A percentile compares a stretch with the other conserved stretches of the same genome.
Evolutionary conservation across 352 stramenopile species (phyloP).

Genomic region (Pythium scleroteichum): DNA sequence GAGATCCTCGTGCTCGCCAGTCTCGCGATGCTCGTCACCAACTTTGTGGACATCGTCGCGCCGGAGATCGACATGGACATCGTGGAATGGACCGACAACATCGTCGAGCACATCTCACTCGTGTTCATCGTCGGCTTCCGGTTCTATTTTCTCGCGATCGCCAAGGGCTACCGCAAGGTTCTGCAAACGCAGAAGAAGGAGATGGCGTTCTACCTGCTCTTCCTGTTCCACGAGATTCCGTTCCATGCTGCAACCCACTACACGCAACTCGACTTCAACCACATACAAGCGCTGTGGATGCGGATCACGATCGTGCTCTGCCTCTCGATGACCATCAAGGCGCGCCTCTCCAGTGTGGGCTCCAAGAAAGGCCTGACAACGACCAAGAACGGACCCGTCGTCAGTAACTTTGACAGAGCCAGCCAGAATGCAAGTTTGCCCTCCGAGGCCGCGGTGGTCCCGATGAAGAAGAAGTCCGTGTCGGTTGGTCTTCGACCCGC

Average conservation of each 20-base stretch:
- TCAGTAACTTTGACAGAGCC: background rate
- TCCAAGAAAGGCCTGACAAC: conserved; percentile 5
- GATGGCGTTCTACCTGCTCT: conserved; percentile 7
- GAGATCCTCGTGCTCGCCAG: conserved; percentile 2
- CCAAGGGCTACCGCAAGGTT: conserved; percentile 17
- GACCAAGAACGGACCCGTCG: background rate
- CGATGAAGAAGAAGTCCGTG: too few species aligned
- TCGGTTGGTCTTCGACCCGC: too few species aligned
- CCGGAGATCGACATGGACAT: conserved; percentile 2
- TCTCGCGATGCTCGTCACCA: background rate
- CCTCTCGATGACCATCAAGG: conserved; percentile 9
- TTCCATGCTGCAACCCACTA: background rate
- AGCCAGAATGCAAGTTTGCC: too few species aligned
- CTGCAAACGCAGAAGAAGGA: conserved; percentile 4
- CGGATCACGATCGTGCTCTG: conserved; percentile 11
- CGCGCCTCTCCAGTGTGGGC: background rate
- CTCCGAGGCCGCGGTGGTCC: too few species aligned
- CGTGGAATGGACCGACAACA: conserved; percentile 8
- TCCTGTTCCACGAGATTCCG: conserved; percentile 10
- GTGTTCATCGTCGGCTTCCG: conserved; percentile 39
- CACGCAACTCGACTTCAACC: conserved; percentile 1
- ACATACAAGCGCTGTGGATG: conserved; percentile 16
- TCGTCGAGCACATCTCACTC: conserved; percentile 20
- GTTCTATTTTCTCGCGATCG: conserved; percentile 37
- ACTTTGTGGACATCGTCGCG: background rate